A percentile compares a stretch with the other conserved stretches of the same genome.
These are phyloP conservation scores for Astrephomene gubernaculifera DNA, from an alignment of 139 green algal genomes.

Conservation along the genomic window DNA sequence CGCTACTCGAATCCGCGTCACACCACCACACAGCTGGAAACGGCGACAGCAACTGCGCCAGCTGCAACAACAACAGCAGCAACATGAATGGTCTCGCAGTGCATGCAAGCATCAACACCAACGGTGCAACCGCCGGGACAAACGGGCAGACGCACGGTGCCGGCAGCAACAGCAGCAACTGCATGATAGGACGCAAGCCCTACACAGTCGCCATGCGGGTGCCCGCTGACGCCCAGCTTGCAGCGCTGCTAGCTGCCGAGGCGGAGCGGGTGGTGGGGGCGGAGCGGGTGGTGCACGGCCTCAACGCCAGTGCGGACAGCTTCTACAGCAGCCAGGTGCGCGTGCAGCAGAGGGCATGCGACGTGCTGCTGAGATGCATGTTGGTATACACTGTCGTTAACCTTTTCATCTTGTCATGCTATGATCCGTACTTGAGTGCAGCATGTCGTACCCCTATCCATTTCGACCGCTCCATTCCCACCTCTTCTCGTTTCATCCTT, in stretches of 20 bases:
- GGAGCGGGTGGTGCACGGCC: slow-evolving; percentile 63
- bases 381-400: too few relatives aligned
- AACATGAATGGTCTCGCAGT: neutral
- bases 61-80: neutral
- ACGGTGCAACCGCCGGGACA: too few relatives aligned
- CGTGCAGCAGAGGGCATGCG: neutral
- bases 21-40: neutral
- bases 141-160: neutral
- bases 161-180: neutral
- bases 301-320: slow-evolving; percentile 80
- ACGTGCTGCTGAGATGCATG: too few relatives aligned
- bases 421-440: too few relatives aligned
- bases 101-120: too few relatives aligned
- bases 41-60: neutral
- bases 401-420: too few relatives aligned
- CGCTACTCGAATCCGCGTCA: neutral
- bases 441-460: neutral
- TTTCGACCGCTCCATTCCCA: neutral
- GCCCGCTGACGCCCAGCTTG: slow-evolving; percentile 59
- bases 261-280: slow-evolving; percentile 43
- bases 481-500: neutral
- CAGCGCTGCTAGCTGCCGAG: slow-evolving; percentile 53
- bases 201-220: slow-evolving; percentile 66
- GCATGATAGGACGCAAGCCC: neutral
- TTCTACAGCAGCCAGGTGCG: slow-evolving; percentile 85